phyloP scores from a whole-genome alignment of 208 protist species.

The Trypanosoma melophagium region DNA sequence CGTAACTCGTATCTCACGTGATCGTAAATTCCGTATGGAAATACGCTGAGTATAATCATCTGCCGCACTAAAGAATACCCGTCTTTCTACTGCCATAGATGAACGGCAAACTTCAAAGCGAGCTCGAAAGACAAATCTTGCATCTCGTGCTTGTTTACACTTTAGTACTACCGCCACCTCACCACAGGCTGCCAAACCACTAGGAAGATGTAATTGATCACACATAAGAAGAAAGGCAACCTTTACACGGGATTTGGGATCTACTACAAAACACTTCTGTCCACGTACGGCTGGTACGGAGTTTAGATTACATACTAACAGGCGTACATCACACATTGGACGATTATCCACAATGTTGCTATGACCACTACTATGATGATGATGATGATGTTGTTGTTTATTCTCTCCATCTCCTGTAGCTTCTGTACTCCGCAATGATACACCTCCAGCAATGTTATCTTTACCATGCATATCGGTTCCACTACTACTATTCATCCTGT shows the following conservation, averaged over 20 bases:
- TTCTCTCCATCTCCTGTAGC: not conserved
- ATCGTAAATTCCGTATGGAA: conserved; percentile 24
- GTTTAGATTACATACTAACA: conserved; percentile 77
- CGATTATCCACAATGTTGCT: not conserved
- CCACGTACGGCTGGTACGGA: conserved; percentile 48
- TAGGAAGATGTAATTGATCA: conserved; percentile 36
- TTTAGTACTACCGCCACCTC: conserved; percentile 80
- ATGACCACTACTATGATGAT: not conserved
- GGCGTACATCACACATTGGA: conserved; percentile 51
- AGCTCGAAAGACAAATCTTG: conserved; percentile 63
- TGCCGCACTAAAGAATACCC: conserved; percentile 15
- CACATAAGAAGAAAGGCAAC: conserved; percentile 73
- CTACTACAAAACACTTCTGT: conserved; percentile 77
- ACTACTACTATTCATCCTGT: not conserved
- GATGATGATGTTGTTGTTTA: conserved; percentile 12
- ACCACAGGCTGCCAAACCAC: conserved; percentile 41
- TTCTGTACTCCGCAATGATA: not conserved
- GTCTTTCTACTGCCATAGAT: conserved; percentile 55
- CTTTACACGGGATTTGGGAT: conserved; percentile 72
- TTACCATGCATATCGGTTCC: not conserved
- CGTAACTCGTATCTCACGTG: conserved; percentile 16
- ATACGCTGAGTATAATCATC: conserved; percentile 21
- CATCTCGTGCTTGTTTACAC: conserved; percentile 84
- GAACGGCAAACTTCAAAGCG: conserved; percentile 64
- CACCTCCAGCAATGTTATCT: not conserved